Conservation (phyloP, 768 basidiomycete genomes). For the Lentinus brumalis region DNA sequence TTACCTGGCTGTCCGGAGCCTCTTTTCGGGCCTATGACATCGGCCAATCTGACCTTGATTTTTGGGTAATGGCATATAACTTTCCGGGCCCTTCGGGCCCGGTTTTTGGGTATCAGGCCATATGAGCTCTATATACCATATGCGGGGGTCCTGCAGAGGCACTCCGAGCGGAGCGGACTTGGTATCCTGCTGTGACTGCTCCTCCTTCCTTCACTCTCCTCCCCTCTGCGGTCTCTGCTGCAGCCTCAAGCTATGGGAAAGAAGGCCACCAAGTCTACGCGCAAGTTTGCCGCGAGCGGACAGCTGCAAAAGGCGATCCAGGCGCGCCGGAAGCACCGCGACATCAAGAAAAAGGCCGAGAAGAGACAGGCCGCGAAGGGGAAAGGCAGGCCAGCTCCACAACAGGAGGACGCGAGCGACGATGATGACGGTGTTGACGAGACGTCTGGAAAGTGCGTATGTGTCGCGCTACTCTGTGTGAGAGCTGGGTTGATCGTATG, state of each 20-base stretch:
- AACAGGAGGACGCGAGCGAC: constrained; percentile 29
- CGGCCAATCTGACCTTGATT: too few species aligned
- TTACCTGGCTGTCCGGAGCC: too few species aligned
- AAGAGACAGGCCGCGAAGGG: constrained; percentile 46
- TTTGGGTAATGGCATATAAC: too few species aligned
- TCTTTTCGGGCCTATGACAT: too few species aligned
- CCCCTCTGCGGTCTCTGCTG: too few species aligned
- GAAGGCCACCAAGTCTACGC: constrained; percentile 77
- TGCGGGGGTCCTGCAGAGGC: too few species aligned
- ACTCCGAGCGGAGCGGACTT: too few species aligned
- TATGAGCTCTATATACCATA: too few species aligned
- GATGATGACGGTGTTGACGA: constrained; percentile 29
- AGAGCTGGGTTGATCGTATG: background rate
- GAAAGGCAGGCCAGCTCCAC: constrained; percentile 22
- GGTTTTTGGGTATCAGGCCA: too few species aligned
- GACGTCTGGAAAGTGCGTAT: constrained; percentile 24
- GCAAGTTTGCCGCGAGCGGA: constrained; percentile 87
- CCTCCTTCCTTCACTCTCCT: too few species aligned
- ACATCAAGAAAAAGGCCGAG: constrained; percentile 71
- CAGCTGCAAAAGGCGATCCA: constrained; percentile 87
- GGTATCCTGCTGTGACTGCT: too few species aligned
- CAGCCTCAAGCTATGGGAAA: constrained; percentile 41
- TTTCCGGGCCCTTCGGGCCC: too few species aligned
- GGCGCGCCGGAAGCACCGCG: constrained; percentile 78
- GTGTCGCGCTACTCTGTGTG: background rate